Base-by-base conservation (phyloP, 169 alveolate species). In the Eimeria maxima region DNA sequence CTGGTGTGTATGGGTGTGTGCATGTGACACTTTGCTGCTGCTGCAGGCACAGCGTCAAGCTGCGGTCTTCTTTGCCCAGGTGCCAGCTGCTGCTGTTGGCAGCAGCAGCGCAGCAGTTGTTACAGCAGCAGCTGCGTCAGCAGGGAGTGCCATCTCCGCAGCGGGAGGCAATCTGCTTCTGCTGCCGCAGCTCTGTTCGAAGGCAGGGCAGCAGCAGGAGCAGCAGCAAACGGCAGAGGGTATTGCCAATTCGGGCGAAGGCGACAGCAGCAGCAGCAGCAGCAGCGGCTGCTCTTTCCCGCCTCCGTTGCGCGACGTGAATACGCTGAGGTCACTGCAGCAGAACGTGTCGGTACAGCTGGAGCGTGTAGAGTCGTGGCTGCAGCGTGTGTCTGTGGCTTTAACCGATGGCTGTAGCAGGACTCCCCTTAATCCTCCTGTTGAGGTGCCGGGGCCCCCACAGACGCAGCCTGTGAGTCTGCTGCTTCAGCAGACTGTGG, bases 21-120 rank as follows among this genome's bases (percentile, higher is more conserved):
- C 18, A 27, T 24, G 83, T 24, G 16, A 29, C 29, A 38, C 13
- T 14, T 33, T 87, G 94, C 45, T 63, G 94, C 94, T 65, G 84
- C 74, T 69, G 95, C 95, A 89, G 84, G 87, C 50, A 74, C 95
- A 89, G 71, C 95, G 86, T 78, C 95, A 89, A 73, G 95, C 95
- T 20, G 95, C 95, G 24, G 95, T 80, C 6, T 65, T 89, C 67
- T 65, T 65, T 20, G 55, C 60, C 24, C 73, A 45, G 57, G 95
- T 89, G 22, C 84, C 86, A 27, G 95, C 95, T 47, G 87, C 95
- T 33, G 87, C 87, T 24, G 87, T 69, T 0, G 95, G 87, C 45
- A 47, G 95, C 95, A 89, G 95, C 87, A 69, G 95, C 87, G 76
- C 87, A 89, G 87, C 86, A 69, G 95, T 89, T 55, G 86, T 89